These are phyloP conservation scores for Manihot esculenta DNA, from an alignment of 441 rosid genomes.

Conservation along the genomic window DNA sequence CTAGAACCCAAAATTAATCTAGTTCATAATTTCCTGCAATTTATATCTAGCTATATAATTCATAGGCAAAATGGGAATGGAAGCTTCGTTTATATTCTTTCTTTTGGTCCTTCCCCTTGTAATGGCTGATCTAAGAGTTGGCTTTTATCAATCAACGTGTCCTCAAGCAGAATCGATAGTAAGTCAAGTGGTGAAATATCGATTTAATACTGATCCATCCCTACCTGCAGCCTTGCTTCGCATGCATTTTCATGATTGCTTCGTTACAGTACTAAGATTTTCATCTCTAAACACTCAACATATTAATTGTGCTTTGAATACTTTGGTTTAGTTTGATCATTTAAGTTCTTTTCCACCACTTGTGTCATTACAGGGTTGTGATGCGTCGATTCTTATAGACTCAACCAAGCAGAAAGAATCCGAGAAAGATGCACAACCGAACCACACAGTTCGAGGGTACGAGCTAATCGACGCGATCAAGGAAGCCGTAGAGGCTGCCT, in stretches of 20 bases:
- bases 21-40: background rate
- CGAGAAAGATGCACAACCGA: slow-evolving; percentile 51
- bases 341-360: too few relatives aligned
- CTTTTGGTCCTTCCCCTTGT: slow-evolving; percentile 36
- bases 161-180: slow-evolving; percentile 61
- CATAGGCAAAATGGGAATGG: slow-evolving; percentile 19
- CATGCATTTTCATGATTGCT: slow-evolving; percentile 84
- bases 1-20: background rate
- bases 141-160: slow-evolving; percentile 52
- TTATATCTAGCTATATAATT: background rate
- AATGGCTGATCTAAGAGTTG: slow-evolving; percentile 44
- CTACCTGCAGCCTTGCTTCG: slow-evolving; percentile 69
- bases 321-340: too few relatives aligned
- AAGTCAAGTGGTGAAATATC: slow-evolving; percentile 32
- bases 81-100: slow-evolving; percentile 25
- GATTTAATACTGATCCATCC: slow-evolving; percentile 40
- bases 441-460: slow-evolving; percentile 52
- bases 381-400: slow-evolving; percentile 66
- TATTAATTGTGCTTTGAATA: too few relatives aligned
- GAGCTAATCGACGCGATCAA: slow-evolving; percentile 59
- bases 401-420: slow-evolving; percentile 35
- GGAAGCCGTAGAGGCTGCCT: slow-evolving; percentile 45
- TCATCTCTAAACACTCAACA: background rate
- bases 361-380: slow-evolving; percentile 52
- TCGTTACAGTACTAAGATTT: slow-evolving; percentile 53